Percentiles rank a stretch among this genome's conserved stretches.
Evolutionary conservation across 139 green algal species (phyloP).

Genomic region (Chlamydomonas schloesseri): DNA sequence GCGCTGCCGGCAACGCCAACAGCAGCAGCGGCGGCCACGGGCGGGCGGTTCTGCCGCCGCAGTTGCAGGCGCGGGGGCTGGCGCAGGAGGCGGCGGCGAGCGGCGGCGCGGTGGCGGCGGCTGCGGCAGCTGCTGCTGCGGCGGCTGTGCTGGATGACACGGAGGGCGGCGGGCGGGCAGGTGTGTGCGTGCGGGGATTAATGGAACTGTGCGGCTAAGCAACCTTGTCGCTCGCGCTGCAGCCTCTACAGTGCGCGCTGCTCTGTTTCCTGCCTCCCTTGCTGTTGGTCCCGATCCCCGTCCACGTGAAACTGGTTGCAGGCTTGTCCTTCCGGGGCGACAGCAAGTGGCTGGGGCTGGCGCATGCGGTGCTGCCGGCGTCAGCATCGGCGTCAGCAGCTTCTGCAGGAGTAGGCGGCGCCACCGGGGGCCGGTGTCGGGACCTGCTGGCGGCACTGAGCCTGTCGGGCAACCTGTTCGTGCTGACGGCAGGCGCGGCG

Average conservation of each 20-base stretch:
- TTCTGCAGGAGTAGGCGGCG: neutral
- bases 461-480: constrained; percentile 7
- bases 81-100: neutral
- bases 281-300: no score
- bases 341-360: constrained; percentile 40
- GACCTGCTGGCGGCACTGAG: constrained; percentile 25
- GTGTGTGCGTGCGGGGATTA: no score
- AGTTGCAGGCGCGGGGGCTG: neutral
- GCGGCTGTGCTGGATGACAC: neutral
- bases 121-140: neutral
- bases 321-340: constrained; percentile 38
- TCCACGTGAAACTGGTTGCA: neutral
- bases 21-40: constrained; percentile 20
- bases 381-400: no score
- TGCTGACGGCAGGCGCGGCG: neutral
- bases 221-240: no score
- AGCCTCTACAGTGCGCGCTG: no score
- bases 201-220: no score
- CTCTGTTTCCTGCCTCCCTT: no score
- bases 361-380: neutral
- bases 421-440: neutral
- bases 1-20: neutral
- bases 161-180: no score
- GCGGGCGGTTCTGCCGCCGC: neutral
- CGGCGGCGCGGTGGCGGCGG: neutral